phyloP scores from a whole-genome alignment of 768 basidiomycete species.

The Tulasnella sp. region DNA sequence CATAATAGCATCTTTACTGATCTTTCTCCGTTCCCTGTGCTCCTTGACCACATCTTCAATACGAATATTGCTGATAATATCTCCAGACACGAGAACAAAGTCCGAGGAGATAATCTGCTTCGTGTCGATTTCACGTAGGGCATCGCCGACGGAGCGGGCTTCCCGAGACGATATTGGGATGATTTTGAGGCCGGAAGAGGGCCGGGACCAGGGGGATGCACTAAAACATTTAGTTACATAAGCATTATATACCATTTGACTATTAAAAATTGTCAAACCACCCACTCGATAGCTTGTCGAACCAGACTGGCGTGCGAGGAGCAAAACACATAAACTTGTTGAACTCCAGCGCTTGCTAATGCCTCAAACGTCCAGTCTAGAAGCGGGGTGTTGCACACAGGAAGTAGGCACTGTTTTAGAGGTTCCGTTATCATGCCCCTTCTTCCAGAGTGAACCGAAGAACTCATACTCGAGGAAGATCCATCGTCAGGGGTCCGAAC shows the following conservation, averaged over 20 bases:
- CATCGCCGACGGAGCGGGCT: conserved; percentile 81
- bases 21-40: conserved; percentile 78
- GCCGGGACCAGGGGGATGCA: conserved; percentile 75
- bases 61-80: conserved; percentile 85
- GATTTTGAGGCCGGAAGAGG: conserved; percentile 68
- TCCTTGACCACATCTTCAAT: conserved; percentile 81
- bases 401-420: conserved; percentile 63
- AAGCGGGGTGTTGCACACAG: conserved; percentile 86
- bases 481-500: conserved; percentile 79
- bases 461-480: conserved; percentile 67
- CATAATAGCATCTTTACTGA: conserved; percentile 91
- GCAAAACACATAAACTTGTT: conserved; percentile 93
- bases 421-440: neutral
- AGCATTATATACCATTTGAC: neutral
- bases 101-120: conserved; percentile 83
- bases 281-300: conserved; percentile 73
- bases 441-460: neutral
- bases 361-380: conserved; percentile 96
- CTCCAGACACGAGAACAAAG: conserved; percentile 83
- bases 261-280: neutral
- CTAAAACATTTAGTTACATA: conserved; percentile 27
- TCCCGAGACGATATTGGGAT: conserved; percentile 75
- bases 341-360: conserved; percentile 86
- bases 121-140: conserved; percentile 87
- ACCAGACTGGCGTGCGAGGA: conserved; percentile 82